Conservation (phyloP, 2,329 filamentous ascomycete genomes). For the Talaromyces sp. region DNA sequence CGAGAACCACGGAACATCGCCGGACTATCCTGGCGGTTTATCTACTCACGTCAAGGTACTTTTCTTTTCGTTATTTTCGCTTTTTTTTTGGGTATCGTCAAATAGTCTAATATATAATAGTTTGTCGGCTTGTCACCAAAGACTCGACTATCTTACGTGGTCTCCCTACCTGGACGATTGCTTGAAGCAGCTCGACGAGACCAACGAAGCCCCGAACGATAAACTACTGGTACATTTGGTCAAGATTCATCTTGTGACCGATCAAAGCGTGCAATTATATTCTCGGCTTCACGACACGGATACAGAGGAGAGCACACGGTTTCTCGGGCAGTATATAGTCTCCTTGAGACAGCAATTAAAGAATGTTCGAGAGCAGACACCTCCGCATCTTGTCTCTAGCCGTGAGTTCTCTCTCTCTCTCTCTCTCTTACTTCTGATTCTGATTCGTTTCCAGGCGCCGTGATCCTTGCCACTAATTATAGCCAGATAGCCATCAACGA, state of each 20-base stretch:
- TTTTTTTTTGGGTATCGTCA: neutral
- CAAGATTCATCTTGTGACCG: constrained; percentile 14
- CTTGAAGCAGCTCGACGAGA: constrained; percentile 41
- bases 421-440: neutral
- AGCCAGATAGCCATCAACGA: constrained; percentile 6
- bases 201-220: constrained; percentile 47
- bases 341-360: constrained; percentile 1
- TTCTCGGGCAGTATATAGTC: constrained; percentile 3
- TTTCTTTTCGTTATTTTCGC: neutral
- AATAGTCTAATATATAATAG: constrained; percentile 21
- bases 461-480: neutral
- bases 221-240: constrained; percentile 35
- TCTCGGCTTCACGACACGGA: constrained; percentile 2
- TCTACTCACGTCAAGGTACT: constrained; percentile 36
- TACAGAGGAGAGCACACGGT: constrained; percentile 1
- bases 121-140: constrained; percentile 39
- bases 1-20: constrained; percentile 44
- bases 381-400: neutral
- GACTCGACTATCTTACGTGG: constrained; percentile 52
- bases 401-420: neutral
- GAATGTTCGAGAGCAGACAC: neutral
- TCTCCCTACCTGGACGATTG: constrained; percentile 55
- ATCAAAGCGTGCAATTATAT: neutral
- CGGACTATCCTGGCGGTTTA: constrained; percentile 48
- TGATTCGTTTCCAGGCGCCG: neutral